These are phyloP conservation scores for Quercus tomentella DNA, from an alignment of 331 rosid species.

Conservation along the genomic window DNA sequence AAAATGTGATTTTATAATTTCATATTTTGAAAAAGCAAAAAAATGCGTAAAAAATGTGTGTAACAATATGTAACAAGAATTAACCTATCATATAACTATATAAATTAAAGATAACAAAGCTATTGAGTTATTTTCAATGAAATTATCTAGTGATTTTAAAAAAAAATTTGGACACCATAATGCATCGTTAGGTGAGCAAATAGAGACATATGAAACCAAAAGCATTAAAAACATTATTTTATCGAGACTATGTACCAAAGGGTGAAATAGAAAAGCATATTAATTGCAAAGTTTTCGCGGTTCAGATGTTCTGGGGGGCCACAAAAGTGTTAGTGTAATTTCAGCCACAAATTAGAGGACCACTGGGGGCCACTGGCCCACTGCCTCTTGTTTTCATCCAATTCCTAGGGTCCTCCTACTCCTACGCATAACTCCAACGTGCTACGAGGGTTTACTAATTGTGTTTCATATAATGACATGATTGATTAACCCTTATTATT, in stretches of 20 bases:
- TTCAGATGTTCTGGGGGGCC: constrained; percentile 17
- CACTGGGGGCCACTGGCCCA: constrained; percentile 30
- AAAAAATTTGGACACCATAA: neutral
- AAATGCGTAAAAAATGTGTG: no score
- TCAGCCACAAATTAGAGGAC: constrained; percentile 45
- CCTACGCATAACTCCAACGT: constrained; percentile 14
- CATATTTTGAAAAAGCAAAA: no score
- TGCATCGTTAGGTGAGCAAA: neutral
- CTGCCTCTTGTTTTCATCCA: constrained; percentile 14
- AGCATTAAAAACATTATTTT: neutral
- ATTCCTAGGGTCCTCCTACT: neutral
- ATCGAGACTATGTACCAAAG: constrained; percentile 6
- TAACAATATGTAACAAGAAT: no score
- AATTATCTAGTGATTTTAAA: neutral
- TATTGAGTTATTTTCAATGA: neutral
- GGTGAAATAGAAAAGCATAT: constrained; percentile 11
- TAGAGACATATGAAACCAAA: neutral
- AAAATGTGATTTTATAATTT: no score
- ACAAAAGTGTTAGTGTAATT: constrained; percentile 5
- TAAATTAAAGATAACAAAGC: neutral
- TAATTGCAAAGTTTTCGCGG: neutral
- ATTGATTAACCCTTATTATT: neutral
- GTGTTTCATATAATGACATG: neutral
- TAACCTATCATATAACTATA: no score
- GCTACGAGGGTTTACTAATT: constrained; percentile 18